Evolutionary conservation across 192 early-diverging fungal species (phyloP), one percentile per base, ranked within the genome.

Genomic region (Jimgerdemannia flammicorona): DNA sequence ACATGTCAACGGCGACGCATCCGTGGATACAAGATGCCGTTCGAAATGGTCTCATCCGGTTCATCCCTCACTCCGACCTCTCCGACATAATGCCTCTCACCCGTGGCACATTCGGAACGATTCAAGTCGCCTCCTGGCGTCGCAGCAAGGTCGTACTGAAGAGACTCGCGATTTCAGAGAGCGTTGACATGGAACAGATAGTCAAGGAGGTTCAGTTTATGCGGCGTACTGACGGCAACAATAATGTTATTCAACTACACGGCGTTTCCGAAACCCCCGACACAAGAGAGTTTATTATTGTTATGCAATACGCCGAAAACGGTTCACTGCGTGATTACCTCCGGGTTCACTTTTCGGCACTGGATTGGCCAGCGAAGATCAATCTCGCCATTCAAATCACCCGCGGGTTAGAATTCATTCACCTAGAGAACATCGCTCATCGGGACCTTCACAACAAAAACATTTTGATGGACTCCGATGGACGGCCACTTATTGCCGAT

Each of bases 401-500:
- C 42, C 75, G 72, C 40, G 81, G 79, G 18, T 73, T 85, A 44
- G 74, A 83, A 66, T 78, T 76, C 44, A 79, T 85, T 40, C 84
- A 85, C 71, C 77, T 79, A 64, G 77, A 78, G 8, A 78, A 78
- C 3, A 79, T 83, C 70, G 75, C 80, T 40, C 84, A 85, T 74
- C 72, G 81, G n/a, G 84, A 85, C 72, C 77, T 85, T 6, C 84
- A 85, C 67, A 83, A 77, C 72, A 81, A 81, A 40, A 85, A 85
- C 65, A 83, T 85, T 41, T 67, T 85, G 65, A 75, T 79, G 54
- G 81, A 79, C 69, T 77, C 77, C 42, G 77, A 44, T 17, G 77
- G 77, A 1, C 78, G 77, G 64, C 72, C 74, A 0, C 70, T 79
- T 11, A 82, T 82, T 66, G 77, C 78, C 3, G 81, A 79, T 20